Conservation (phyloP, 768 basidiomycete species). For the Mrakia blollopis region DNA sequence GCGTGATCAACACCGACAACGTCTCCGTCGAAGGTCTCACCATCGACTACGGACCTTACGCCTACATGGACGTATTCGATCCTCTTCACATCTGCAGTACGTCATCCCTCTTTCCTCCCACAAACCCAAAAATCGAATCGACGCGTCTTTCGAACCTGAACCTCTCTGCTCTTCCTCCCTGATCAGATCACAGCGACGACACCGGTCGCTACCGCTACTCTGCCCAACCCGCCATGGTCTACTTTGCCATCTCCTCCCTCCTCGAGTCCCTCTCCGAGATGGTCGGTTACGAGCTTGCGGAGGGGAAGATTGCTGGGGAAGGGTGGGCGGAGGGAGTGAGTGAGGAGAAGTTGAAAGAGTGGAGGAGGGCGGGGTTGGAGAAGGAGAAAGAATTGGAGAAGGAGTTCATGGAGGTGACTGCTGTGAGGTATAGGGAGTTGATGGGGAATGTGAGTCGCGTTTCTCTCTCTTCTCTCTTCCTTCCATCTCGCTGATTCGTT, state of each 20-base stretch:
- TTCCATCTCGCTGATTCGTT: neutral
- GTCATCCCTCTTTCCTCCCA: conserved; percentile 34
- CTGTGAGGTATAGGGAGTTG: conserved; percentile 59
- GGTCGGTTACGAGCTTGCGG: conserved; percentile 69
- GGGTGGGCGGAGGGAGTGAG: conserved; percentile 63
- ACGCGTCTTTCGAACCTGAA: neutral
- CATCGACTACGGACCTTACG: conserved; percentile 57
- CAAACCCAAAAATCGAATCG: neutral
- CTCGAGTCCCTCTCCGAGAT: conserved; percentile 74
- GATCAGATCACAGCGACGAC: conserved; percentile 54
- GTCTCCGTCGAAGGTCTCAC: conserved; percentile 50
- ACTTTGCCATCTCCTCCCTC: conserved; percentile 70
- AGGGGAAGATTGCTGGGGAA: conserved; percentile 44
- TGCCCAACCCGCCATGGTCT: conserved; percentile 47
- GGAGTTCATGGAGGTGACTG: conserved; percentile 57
- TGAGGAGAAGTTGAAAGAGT: conserved; percentile 56
- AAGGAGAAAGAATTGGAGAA: conserved; percentile 58
- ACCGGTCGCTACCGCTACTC: conserved; percentile 28
- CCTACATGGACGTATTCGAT: conserved; percentile 79
- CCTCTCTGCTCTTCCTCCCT: neutral
- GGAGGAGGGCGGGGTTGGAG: conserved; percentile 58
- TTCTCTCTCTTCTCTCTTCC: neutral
- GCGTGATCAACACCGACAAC: conserved; percentile 77
- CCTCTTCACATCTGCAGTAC: conserved; percentile 70
- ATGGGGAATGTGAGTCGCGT: conserved; percentile 39